A percentile compares a stretch with the other conserved stretches of the same genome.
Evolutionary conservation across 202 grass and related monocot genomes (phyloP).

Genomic region (Saccharum hybrid): DNA sequence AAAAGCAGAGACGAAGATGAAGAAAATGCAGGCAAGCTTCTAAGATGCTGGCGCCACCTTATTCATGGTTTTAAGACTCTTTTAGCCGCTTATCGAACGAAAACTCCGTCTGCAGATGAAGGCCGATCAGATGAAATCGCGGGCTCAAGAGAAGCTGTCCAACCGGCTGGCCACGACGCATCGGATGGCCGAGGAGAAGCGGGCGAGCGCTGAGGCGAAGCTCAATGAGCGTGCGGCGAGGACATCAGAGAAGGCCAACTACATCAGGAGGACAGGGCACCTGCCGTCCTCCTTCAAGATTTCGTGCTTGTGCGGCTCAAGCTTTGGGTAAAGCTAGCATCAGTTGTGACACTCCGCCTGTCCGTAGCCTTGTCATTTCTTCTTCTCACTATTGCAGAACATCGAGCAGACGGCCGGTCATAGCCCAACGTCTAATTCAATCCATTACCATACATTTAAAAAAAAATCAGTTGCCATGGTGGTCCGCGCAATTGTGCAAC

Average conservation of each 20-base stretch:
- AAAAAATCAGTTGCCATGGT: too few species aligned
- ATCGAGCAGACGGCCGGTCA: background rate
- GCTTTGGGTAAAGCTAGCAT: background rate
- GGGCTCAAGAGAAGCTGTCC: constrained; percentile 73
- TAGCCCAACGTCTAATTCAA: background rate
- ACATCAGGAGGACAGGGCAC: constrained; percentile 80
- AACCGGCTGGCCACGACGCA: constrained; percentile 59
- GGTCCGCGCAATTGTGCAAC: too few species aligned
- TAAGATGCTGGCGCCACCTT: background rate
- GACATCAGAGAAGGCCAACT: constrained; percentile 73
- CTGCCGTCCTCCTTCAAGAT: constrained; percentile 80
- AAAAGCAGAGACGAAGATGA: constrained; percentile 86
- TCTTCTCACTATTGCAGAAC: background rate
- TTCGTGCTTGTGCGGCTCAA: constrained; percentile 74
- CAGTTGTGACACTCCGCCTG: background rate
- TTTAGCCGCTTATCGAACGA: background rate
- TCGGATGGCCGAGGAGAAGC: constrained; percentile 76
- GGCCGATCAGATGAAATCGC: constrained; percentile 76
- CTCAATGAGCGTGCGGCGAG: constrained; percentile 64
- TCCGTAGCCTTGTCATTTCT: background rate
- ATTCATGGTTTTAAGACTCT: background rate
- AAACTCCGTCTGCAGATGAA: constrained; percentile 55
- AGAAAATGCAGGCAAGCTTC: constrained; percentile 67
- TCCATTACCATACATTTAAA: background rate
- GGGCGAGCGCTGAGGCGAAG: constrained; percentile 62